Evolutionary conservation across 306 rosid genomes (phyloP).

Genomic region (Astragalus glycyphyllos): DNA sequence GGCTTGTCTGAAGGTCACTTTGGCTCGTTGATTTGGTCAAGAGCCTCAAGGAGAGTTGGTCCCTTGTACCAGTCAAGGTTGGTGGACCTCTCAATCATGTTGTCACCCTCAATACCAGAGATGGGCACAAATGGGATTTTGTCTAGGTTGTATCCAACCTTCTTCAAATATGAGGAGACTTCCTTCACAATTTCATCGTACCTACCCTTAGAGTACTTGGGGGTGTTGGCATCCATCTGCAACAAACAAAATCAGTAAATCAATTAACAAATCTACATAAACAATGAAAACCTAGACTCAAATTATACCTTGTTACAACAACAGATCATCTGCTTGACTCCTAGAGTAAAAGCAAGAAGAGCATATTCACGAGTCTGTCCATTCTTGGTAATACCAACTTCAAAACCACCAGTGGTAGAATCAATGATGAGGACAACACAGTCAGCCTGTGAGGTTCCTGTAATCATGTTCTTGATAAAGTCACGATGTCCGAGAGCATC

Average conservation of each 20-base stretch:
- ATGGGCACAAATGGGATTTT: background rate
- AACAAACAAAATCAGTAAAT: no score
- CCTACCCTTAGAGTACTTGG: constrained; percentile 45
- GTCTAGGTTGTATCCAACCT: background rate
- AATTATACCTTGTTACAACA: constrained; percentile 37
- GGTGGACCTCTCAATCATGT: background rate
- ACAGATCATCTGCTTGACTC: background rate
- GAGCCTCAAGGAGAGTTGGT: background rate
- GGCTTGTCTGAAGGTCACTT: constrained; percentile 51
- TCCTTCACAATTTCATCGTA: constrained; percentile 50
- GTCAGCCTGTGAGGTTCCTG: background rate
- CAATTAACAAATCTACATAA: background rate
- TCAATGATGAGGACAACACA: background rate
- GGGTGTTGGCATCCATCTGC: constrained; percentile 38
- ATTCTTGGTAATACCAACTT: background rate
- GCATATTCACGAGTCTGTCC: background rate
- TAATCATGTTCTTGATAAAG: background rate
- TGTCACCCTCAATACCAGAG: background rate
- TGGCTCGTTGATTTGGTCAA: background rate
- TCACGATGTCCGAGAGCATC: background rate
- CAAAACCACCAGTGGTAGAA: background rate
- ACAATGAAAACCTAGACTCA: background rate
- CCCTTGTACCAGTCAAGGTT: background rate
- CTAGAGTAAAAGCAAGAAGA: background rate
- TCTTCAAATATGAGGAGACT: background rate